Evolutionary conservation across 306 rosid species (phyloP).

Genomic region (Vachellia pachyceras): DNA sequence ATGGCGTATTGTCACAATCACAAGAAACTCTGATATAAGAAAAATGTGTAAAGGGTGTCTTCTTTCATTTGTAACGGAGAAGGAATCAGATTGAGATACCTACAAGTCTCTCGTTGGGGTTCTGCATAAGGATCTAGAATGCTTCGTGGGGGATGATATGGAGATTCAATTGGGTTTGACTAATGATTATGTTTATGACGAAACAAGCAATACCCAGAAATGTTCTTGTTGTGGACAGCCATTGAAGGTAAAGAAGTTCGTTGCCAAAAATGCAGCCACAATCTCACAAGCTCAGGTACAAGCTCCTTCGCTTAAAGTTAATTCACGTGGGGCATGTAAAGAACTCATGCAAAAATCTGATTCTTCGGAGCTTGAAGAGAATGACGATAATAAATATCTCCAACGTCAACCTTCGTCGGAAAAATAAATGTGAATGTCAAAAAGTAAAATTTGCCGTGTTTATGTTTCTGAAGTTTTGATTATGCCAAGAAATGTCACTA

Average conservation of each 20-base stretch:
- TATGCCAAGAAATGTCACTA: neutral
- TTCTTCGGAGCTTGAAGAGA: slow-evolving; percentile 31
- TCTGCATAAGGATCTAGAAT: slow-evolving; percentile 79
- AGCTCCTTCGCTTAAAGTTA: slow-evolving; percentile 67
- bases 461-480: neutral
- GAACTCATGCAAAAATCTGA: slow-evolving; percentile 36
- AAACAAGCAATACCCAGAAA: slow-evolving; percentile 32
- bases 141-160: slow-evolving; percentile 63
- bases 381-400: slow-evolving; percentile 26
- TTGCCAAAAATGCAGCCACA: slow-evolving; percentile 34
- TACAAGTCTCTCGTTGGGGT: slow-evolving; percentile 87
- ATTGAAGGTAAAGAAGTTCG: slow-evolving; percentile 55
- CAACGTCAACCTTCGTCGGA: neutral
- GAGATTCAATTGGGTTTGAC: slow-evolving; percentile 57
- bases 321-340: slow-evolving; percentile 23
- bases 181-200: slow-evolving; percentile 49
- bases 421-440: slow-evolving; percentile 34
- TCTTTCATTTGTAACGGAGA: slow-evolving; percentile 77
- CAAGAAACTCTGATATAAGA: slow-evolving; percentile 73
- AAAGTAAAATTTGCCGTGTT: neutral
- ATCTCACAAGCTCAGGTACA: no score
- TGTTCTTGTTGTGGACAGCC: slow-evolving; percentile 83
- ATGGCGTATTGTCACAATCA: slow-evolving; percentile 82
- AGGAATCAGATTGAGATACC: slow-evolving; percentile 67
- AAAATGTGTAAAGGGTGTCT: slow-evolving; percentile 85